Evolutionary conservation across 331 rosid species (phyloP).

Genomic region (Quercus tomentella): DNA sequence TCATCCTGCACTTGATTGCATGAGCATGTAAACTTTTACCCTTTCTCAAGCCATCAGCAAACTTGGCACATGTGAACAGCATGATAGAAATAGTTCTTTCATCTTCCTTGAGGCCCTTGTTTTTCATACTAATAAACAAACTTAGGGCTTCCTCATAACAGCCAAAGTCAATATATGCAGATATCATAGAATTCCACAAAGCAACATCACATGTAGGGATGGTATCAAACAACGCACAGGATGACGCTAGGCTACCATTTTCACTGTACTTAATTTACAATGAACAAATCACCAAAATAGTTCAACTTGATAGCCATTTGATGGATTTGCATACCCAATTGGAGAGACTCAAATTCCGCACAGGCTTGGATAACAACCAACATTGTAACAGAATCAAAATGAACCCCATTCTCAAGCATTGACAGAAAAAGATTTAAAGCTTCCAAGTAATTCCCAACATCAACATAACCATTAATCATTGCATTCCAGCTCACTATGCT

Average conservation of each 20-base stretch:
- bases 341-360: slow-evolving; percentile 22
- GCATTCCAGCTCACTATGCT: slow-evolving; percentile 46
- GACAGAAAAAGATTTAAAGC: slow-evolving; percentile 21
- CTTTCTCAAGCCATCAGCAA: slow-evolving; percentile 17
- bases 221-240: slow-evolving; percentile 23
- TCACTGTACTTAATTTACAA: slow-evolving; percentile 37
- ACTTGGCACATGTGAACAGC: slow-evolving; percentile 20
- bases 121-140: slow-evolving; percentile 26
- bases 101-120: slow-evolving; percentile 24
- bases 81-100: slow-evolving; percentile 33
- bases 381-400: slow-evolving; percentile 34
- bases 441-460: slow-evolving; percentile 30
- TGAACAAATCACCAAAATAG: slow-evolving; percentile 15
- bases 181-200: slow-evolving; percentile 52
- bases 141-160: slow-evolving; percentile 30
- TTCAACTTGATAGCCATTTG: slow-evolving; percentile 42
- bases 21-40: slow-evolving; percentile 44
- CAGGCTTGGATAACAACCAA: slow-evolving; percentile 38
- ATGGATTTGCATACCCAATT: slow-evolving; percentile 40
- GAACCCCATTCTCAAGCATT: slow-evolving; percentile 24
- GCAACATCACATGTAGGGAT: slow-evolving; percentile 31
- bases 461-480: slow-evolving; percentile 33
- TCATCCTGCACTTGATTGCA: slow-evolving; percentile 23
- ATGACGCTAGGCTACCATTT: slow-evolving; percentile 22
- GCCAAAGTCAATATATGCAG: slow-evolving; percentile 18